phyloP scores from a whole-genome alignment of 2,329 filamentous ascomycete genomes.

The Lachnellula arida region DNA sequence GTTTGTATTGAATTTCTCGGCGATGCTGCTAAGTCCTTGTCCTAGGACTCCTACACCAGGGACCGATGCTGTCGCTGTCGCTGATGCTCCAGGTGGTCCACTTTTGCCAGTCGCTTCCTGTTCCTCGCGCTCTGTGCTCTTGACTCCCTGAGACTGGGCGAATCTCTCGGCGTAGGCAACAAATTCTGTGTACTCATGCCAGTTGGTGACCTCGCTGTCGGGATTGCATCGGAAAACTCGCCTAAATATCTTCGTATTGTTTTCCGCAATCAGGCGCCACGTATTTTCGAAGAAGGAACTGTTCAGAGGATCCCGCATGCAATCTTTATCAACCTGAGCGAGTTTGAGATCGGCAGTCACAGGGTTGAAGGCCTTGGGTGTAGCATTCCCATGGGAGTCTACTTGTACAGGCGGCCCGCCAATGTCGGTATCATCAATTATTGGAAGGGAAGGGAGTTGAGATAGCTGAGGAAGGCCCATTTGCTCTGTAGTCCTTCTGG shows the following conservation, averaged over 20 bases:
- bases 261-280: conserved; percentile 82
- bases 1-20: conserved; percentile 23
- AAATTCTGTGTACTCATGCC: conserved; percentile 68
- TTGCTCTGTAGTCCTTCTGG: conserved; percentile 59
- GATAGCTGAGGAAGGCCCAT: conserved; percentile 64
- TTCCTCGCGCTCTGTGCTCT: conserved; percentile 29
- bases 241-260: conserved; percentile 93
- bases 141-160: conserved; percentile 38
- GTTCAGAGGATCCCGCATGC: conserved; percentile 87
- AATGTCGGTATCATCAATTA: conserved; percentile 75
- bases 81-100: conserved; percentile 27
- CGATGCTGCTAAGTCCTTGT: conserved; percentile 17
- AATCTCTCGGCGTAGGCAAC: conserved; percentile 73
- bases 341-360: conserved; percentile 64
- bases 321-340: conserved; percentile 77
- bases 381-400: conserved; percentile 48
- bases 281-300: conserved; percentile 79
- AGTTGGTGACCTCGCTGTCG: conserved; percentile 87
- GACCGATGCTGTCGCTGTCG: neutral
- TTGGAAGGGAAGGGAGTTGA: conserved; percentile 65
- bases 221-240: conserved; percentile 96
- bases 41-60: conserved; percentile 10
- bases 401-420: conserved; percentile 63
- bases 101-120: conserved; percentile 29
- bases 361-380: conserved; percentile 43